A percentile compares a stretch with the other conserved stretches of the same genome.
Conservation (phyloP, 306 rosid species). For the Corylus heterophylla region DNA sequence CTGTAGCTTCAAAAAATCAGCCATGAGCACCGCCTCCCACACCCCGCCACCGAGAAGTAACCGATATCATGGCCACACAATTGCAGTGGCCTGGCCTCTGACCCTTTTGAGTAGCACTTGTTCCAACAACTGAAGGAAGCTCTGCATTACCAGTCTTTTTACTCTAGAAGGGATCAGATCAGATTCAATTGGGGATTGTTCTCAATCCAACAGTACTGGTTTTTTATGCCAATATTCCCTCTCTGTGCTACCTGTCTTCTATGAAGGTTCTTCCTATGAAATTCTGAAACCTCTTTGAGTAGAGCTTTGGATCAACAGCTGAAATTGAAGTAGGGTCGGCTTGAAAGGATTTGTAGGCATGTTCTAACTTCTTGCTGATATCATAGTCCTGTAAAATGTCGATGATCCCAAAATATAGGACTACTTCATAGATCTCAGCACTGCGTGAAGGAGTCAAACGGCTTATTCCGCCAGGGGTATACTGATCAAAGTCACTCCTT, state of each 20-base stretch:
- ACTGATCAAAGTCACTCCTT: conserved; percentile 81
- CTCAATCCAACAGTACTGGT: conserved; percentile 18
- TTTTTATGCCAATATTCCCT: neutral
- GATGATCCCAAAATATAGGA: conserved; percentile 86
- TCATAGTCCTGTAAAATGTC: conserved; percentile 97
- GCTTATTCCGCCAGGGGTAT: conserved; percentile 60
- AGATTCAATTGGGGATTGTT: conserved; percentile 3
- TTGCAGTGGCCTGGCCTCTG: conserved; percentile 14
- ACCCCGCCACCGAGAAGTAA: conserved; percentile 8
- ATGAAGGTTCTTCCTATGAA: conserved; percentile 79
- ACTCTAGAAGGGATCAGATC: neutral
- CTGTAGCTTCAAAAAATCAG: conserved; percentile 56
- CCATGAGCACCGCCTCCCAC: conserved; percentile 32
- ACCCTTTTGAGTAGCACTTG: conserved; percentile 12
- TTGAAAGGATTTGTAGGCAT: conserved; percentile 90
- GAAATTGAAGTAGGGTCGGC: conserved; percentile 85
- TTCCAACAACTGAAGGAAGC: conserved; percentile 5
- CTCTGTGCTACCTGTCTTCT: conserved; percentile 60
- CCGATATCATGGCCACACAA: conserved; percentile 7
- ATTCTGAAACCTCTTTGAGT: conserved; percentile 89
- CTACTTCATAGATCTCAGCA: conserved; percentile 69
- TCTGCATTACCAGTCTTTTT: conserved; percentile 11
- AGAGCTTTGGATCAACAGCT: conserved; percentile 96
- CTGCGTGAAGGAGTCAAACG: conserved; percentile 67
- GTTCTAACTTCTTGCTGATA: conserved; percentile 93